phyloP scores from a whole-genome alignment of 768 basidiomycete species.

The Pleurotus salmoneostramineus region DNA sequence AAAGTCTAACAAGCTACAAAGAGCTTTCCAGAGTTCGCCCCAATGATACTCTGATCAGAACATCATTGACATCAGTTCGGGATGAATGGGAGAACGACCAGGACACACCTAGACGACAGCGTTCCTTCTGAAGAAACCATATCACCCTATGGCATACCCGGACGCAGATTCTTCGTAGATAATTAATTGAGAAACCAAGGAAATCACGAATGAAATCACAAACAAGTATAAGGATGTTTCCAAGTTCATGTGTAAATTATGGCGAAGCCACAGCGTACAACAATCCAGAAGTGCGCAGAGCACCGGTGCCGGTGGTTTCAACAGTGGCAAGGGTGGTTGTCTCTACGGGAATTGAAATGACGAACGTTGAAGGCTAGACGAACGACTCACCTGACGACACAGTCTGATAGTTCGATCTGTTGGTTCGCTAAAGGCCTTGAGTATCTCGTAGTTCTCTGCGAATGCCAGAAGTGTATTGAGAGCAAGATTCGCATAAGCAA shows the following conservation, averaged over 20 bases:
- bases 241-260: constrained; percentile 62
- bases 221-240: constrained; percentile 57
- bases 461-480: constrained; percentile 50
- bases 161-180: constrained; percentile 17
- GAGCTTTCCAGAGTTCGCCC: constrained; percentile 59
- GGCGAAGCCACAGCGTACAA: constrained; percentile 65
- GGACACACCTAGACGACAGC: constrained; percentile 50
- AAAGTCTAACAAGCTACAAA: constrained; percentile 53
- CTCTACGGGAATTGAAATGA: constrained; percentile 29
- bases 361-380: neutral
- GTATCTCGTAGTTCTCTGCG: constrained; percentile 43
- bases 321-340: constrained; percentile 43
- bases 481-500: constrained; percentile 58
- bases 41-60: constrained; percentile 53
- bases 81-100: neutral
- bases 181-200: constrained; percentile 24
- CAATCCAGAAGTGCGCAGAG: constrained; percentile 64
- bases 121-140: constrained; percentile 53
- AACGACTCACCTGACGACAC: constrained; percentile 55
- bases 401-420: constrained; percentile 40
- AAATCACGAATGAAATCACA: constrained; percentile 13
- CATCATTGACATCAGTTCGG: constrained; percentile 1
- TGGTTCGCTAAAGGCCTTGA: constrained; percentile 42
- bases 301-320: constrained; percentile 35
- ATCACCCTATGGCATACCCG: constrained; percentile 50